Evolutionary conservation across 371 early-diverging fungal species (phyloP).

Genomic region (Coemansia linderi): DNA sequence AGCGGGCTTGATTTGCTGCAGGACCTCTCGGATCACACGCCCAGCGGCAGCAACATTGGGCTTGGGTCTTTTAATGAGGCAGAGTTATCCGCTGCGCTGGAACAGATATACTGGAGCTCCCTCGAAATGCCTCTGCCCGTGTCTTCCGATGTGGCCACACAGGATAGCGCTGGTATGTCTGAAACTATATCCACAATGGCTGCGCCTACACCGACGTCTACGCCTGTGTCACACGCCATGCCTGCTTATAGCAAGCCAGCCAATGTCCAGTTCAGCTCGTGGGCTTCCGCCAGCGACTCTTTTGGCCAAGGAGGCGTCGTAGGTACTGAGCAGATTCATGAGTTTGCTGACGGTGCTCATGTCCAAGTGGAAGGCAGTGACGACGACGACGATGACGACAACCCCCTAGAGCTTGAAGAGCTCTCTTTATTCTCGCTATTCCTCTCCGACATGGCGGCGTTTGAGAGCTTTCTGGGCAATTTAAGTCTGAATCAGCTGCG

Average conservation of each 20-base stretch:
- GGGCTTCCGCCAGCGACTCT: background rate
- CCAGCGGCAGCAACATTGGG: background rate
- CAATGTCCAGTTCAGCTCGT: background rate
- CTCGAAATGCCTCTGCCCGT: constrained; percentile 15
- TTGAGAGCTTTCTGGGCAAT: constrained; percentile 38
- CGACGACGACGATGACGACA: constrained; percentile 12
- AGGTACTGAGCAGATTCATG: background rate
- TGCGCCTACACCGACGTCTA: constrained; percentile 22
- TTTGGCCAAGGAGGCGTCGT: background rate
- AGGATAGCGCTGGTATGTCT: background rate
- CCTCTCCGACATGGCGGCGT: constrained; percentile 37
- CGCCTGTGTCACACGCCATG: constrained; percentile 4
- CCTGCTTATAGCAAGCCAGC: background rate
- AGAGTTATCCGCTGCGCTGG: constrained; percentile 47
- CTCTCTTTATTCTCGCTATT: constrained; percentile 47
- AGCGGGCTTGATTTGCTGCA: background rate
- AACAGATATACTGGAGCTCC: constrained; percentile 45
- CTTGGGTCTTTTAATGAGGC: constrained; percentile 32
- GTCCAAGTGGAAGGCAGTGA: background rate
- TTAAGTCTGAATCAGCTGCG: constrained; percentile 49
- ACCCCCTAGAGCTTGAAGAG: constrained; percentile 44
- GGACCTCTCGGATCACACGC: background rate
- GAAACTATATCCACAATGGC: background rate
- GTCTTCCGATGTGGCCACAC: background rate
- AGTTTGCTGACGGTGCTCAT: background rate